phyloP scores from a whole-genome alignment of 1,139 yeast genomes.

The Zygosaccharomyces pseudobailii region DNA sequence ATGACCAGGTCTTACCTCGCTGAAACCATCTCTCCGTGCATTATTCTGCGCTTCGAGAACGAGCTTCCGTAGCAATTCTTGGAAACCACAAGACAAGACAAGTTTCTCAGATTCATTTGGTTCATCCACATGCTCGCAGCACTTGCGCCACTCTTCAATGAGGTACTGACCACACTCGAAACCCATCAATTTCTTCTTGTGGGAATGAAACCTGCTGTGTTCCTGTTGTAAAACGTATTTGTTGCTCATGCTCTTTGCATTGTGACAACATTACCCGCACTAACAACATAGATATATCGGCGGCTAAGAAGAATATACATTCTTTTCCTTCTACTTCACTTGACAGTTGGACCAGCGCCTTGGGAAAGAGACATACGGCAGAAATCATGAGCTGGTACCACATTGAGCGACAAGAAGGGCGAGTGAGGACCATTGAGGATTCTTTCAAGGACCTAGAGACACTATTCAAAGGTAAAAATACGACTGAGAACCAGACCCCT shows the following conservation, averaged over 20 bases:
- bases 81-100: slow-evolving; percentile 19
- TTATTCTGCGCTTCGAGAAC: slow-evolving; percentile 17
- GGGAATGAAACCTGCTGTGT: not conserved
- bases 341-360: no score
- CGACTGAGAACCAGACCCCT: not conserved
- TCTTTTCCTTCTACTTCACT: no score
- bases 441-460: slow-evolving; percentile 20
- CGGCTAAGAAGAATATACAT: not conserved
- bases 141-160: slow-evolving; percentile 8
- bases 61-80: slow-evolving; percentile 16
- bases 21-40: slow-evolving; percentile 21
- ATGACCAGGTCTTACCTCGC: slow-evolving; percentile 18
- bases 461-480: not conserved
- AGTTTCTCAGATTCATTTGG: slow-evolving; percentile 14
- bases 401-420: not conserved
- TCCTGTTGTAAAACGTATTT: not conserved
- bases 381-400: slow-evolving; percentile 2
- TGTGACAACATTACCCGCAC: not conserved
- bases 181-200: not conserved
- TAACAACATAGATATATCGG: not conserved
- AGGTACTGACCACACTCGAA: slow-evolving; percentile 4
- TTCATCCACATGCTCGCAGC: slow-evolving; percentile 7
- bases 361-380: not conserved
- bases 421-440: slow-evolving; percentile 19
- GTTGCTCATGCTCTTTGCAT: not conserved